Evolutionary conservation across 768 basidiomycete species (phyloP), one percentile per base, ranked within the genome.

Genomic region (Tulasnella sp.): DNA sequence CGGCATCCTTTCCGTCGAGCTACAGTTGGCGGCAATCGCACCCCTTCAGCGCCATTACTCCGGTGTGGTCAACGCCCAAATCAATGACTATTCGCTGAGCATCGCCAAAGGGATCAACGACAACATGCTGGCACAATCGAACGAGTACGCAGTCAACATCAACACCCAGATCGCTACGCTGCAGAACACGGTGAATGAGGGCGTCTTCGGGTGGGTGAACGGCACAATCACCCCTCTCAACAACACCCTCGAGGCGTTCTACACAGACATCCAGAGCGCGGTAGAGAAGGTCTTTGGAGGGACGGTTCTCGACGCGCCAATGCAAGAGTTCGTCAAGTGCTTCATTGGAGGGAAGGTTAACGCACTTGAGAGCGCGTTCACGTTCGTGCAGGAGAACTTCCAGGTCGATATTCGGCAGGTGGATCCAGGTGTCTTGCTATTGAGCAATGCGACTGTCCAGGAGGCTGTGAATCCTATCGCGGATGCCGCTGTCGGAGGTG

Each of bases 191-290:
- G 80, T 98, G 71, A 90, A 97, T 69, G 74, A 89, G 42, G 87
- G 86, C 24, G 72, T 98, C 48, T 95, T 98, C 63, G 92, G 93
- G 9, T 98, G 94, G 94, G 85, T 98, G 51, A 92, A 97, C 66
- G 79, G 76, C 17, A 95, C 95, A 7, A 95, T 92, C 1, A 83
- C 81, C 3, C 83, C 85, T 4, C 78, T 99, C 55, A 99, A 99
- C 70, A 74, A 76, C 65, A 96, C 95, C 2, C 74, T 99, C 67
- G 85, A 80, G 68, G 77, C 76, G 48, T 95, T 99, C 71, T 98
- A 98, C 73, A 75, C 75, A 58, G 92, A 91, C 51, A 73, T 99
- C 30, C 88, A 95, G 71, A 75, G 78, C 45, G 77, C 80, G 4
- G 89, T 98, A n/a, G 73, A 76, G 56, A 76, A 77, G 0, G 79